phyloP scores from a whole-genome alignment of 2,329 filamentous ascomycete species.

The Ophiostoma pallidulum region DNA sequence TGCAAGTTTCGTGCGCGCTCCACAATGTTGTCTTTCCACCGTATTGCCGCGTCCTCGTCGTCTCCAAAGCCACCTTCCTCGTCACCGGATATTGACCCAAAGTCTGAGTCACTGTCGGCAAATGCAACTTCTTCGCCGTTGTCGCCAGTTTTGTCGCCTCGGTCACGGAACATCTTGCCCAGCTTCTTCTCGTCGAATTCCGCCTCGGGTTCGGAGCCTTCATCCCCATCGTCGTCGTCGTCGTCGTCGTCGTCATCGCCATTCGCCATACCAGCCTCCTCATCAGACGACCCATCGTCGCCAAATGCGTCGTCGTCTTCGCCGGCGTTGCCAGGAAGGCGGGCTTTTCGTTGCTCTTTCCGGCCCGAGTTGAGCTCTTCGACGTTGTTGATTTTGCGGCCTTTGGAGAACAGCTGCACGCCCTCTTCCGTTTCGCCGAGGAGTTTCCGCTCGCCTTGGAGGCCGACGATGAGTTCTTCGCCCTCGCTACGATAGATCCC shows the following conservation, averaged over 20 bases:
- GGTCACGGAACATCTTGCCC: conserved; percentile 50
- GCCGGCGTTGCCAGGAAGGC: conserved; percentile 52
- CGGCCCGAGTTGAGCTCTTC: conserved; percentile 52
- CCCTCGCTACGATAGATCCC: conserved; percentile 77
- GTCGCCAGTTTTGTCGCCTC: conserved; percentile 38
- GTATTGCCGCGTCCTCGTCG: conserved; percentile 50
- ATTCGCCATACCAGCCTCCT: conserved; percentile 32
- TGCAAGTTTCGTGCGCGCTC: conserved; percentile 66
- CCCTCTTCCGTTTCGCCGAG: conserved; percentile 76
- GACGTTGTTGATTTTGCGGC: conserved; percentile 54
- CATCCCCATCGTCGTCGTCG: conserved; percentile 36
- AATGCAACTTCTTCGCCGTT: conserved; percentile 73
- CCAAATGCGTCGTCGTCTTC: conserved; percentile 37
- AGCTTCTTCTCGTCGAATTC: conserved; percentile 52
- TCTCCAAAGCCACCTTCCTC: conserved; percentile 48
- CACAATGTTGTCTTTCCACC: conserved; percentile 83
- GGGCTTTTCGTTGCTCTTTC: conserved; percentile 47
- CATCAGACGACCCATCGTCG: conserved; percentile 44
- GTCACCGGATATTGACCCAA: conserved; percentile 69
- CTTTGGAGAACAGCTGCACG: conserved; percentile 76
- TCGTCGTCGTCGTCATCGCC: conserved; percentile 46
- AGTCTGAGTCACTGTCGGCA: conserved; percentile 92
- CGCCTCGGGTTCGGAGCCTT: conserved; percentile 41
- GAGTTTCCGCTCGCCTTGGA: conserved; percentile 73
- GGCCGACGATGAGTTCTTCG: conserved; percentile 83